Conservation (phyloP, 768 basidiomycete genomes). For the Suillus alpinus region DNA sequence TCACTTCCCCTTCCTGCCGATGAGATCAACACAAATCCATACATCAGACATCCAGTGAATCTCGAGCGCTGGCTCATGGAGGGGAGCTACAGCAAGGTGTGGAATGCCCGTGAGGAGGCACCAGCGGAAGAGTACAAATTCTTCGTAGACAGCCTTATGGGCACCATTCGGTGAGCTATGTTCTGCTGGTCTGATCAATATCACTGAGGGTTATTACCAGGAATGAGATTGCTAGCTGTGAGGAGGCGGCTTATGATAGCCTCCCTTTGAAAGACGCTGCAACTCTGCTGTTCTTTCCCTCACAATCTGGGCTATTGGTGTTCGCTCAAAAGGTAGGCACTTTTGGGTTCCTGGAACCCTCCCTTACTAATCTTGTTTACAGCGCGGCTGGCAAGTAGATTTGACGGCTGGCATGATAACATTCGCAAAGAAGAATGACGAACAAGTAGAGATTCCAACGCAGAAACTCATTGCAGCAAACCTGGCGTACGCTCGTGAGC, state of each 20-base stretch:
- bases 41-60: slow-evolving; percentile 82
- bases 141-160: slow-evolving; percentile 91
- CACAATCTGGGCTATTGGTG: slow-evolving; percentile 71
- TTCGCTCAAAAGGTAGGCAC: slow-evolving; percentile 77
- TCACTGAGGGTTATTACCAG: slow-evolving; percentile 37
- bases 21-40: slow-evolving; percentile 64
- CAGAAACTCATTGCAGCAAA: slow-evolving; percentile 78
- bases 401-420: slow-evolving; percentile 64
- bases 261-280: slow-evolving; percentile 88
- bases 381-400: slow-evolving; percentile 88
- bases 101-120: slow-evolving; percentile 90
- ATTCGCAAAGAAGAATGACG: slow-evolving; percentile 81
- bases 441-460: slow-evolving; percentile 82
- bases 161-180: slow-evolving; percentile 75
- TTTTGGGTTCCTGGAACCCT: neutral
- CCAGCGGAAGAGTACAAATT: slow-evolving; percentile 94
- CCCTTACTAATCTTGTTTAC: slow-evolving; percentile 10
- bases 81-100: slow-evolving; percentile 96
- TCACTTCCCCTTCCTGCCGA: slow-evolving; percentile 74
- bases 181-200: neutral
- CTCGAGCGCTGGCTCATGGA: slow-evolving; percentile 99
- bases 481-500: slow-evolving; percentile 77
- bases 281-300: slow-evolving; percentile 87
- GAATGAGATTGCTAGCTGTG: slow-evolving; percentile 96
- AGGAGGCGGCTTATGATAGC: slow-evolving; percentile 90